Conservation (phyloP, 495 filamentous ascomycete species). For the Choiromyces venosus region DNA sequence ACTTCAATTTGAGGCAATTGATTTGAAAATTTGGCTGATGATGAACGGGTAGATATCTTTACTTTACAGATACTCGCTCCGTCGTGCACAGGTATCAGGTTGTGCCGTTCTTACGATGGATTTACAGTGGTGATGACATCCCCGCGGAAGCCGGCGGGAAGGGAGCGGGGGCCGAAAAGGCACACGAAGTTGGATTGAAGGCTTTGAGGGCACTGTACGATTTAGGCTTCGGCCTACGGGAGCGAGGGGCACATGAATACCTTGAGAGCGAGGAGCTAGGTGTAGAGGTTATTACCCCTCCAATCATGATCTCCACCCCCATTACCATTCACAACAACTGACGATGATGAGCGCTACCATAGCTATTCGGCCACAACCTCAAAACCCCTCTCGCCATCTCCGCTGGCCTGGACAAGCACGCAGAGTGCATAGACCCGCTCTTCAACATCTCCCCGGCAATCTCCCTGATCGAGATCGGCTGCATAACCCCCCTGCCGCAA, state of each 20-base stretch:
- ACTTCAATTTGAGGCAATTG: background rate
- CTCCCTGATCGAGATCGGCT: slow-evolving; percentile 72
- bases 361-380: slow-evolving; percentile 73
- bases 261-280: slow-evolving; percentile 24
- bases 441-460: slow-evolving; percentile 74
- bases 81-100: slow-evolving; percentile 75
- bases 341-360: slow-evolving; percentile 41
- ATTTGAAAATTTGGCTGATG: slow-evolving; percentile 34
- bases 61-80: slow-evolving; percentile 85
- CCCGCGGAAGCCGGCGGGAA: slow-evolving; percentile 18
- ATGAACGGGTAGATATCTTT: slow-evolving; percentile 42
- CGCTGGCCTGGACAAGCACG: slow-evolving; percentile 90
- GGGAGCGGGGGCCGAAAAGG: slow-evolving; percentile 78
- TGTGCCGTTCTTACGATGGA: slow-evolving; percentile 62
- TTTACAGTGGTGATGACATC: slow-evolving; percentile 49
- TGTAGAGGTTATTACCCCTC: slow-evolving; percentile 18
- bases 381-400: slow-evolving; percentile 85
- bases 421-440: slow-evolving; percentile 73
- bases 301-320: slow-evolving; percentile 18
- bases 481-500: slow-evolving; percentile 78
- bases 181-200: slow-evolving; percentile 70
- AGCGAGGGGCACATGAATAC: slow-evolving; percentile 56
- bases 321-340: slow-evolving; percentile 28
- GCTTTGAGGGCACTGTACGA: slow-evolving; percentile 63
- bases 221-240: slow-evolving; percentile 65